Percentiles rank a stretch among this genome's conserved stretches.
phyloP scores from a whole-genome alignment of 2,329 filamentous ascomycete genomes.

The Botrytis deweyae region DNA sequence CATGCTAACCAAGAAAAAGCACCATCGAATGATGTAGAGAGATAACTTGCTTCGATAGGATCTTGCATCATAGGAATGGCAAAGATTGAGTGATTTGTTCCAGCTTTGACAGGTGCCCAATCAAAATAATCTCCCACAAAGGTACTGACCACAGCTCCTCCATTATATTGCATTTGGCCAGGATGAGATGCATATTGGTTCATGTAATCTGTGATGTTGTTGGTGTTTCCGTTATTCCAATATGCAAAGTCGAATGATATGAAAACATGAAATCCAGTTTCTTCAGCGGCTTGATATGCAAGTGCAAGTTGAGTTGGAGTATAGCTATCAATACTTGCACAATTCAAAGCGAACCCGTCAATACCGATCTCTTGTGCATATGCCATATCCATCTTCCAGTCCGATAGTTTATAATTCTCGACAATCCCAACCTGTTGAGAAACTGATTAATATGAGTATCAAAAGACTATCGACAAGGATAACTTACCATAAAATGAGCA shows the following conservation, averaged over 20 bases:
- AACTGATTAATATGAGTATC: neutral
- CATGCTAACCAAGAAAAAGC: constrained; percentile 41
- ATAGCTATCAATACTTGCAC: constrained; percentile 32
- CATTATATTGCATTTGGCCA: constrained; percentile 43
- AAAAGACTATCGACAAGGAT: neutral
- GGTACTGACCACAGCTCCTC: constrained; percentile 39
- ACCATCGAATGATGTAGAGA: constrained; percentile 33
- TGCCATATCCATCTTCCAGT: constrained; percentile 38
- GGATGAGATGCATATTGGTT: constrained; percentile 39
- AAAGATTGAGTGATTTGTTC: constrained; percentile 33
- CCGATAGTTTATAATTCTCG: constrained; percentile 32
- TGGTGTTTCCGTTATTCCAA: constrained; percentile 39
- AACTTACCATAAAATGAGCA: constrained; percentile 30
- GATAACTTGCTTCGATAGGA: constrained; percentile 24
- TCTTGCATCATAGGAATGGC: constrained; percentile 30
- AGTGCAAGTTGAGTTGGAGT: constrained; percentile 37
- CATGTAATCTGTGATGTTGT: constrained; percentile 38
- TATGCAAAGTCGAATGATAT: constrained; percentile 41
- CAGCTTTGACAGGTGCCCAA: constrained; percentile 37
- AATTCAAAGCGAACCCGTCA: constrained; percentile 40
- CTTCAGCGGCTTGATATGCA: constrained; percentile 37
- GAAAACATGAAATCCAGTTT: constrained; percentile 37
- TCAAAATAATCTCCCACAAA: constrained; percentile 41
- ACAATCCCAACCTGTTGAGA: constrained; percentile 28
- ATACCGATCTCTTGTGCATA: constrained; percentile 40